These are phyloP conservation scores for Pogostemon cablin DNA, from an alignment of 257 asterid species.

Conservation along the genomic window DNA sequence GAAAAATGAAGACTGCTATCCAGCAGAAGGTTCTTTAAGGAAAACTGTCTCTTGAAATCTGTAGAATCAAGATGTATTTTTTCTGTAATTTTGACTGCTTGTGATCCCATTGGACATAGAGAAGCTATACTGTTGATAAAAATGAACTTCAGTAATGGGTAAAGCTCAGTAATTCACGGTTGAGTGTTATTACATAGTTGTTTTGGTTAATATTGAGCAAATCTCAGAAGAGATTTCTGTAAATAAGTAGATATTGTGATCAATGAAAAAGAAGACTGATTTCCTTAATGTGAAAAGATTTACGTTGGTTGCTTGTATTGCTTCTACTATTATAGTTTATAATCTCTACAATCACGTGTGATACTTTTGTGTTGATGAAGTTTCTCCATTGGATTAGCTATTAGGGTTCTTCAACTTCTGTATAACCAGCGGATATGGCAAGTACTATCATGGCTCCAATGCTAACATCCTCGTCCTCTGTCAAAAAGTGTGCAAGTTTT, in stretches of 20 bases:
- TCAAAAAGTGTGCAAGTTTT: constrained; percentile 23
- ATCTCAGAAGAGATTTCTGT: background rate
- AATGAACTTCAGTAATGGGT: background rate
- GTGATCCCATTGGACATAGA: background rate
- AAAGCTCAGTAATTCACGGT: background rate
- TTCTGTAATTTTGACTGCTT: background rate
- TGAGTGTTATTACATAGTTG: background rate
- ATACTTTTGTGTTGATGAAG: background rate
- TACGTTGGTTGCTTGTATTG: background rate
- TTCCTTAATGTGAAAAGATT: background rate
- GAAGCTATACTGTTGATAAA: too few relatives aligned
- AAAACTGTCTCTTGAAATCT: constrained; percentile 6
- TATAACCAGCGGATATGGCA: constrained; percentile 46
- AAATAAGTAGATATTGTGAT: background rate
- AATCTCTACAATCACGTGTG: background rate
- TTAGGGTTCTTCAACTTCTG: background rate
- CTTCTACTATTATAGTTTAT: background rate
- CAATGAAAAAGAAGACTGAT: too few relatives aligned
- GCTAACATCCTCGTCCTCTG: constrained; percentile 42
- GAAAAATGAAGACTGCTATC: constrained; percentile 13
- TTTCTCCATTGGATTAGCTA: background rate
- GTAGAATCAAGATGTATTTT: background rate
- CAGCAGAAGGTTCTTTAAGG: background rate
- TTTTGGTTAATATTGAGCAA: background rate
- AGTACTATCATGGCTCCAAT: constrained; percentile 45